Base-by-base conservation (phyloP, 192 early-diverging fungal genomes). In the Backusella macrospora region DNA sequence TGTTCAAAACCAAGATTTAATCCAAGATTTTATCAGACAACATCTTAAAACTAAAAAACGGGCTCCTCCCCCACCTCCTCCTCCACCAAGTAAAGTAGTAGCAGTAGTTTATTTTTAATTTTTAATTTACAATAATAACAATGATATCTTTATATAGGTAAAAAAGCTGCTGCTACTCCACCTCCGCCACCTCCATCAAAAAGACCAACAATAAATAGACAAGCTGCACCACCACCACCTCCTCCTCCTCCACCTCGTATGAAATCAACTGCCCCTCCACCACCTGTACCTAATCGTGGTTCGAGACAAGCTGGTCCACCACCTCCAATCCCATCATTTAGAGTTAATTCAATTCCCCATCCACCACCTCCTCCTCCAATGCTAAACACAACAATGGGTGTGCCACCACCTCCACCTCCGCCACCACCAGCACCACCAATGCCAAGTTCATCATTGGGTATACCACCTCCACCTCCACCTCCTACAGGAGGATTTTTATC, bases 21-120 rank as follows among this genome's bases (percentile, higher is more conserved):
- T 94, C 43, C 78, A 86, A 47, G 68, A 89, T 37, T 92, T 91
- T 83, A 82, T 94, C 9, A 78, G 86, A 43, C 78, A 88, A 68
- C 86, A 86, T 65, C 86, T 29, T 47, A 76, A 63, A 0, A 68
- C n/a, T 15, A 45, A 68, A 47, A 42, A 68, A 29, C 18, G 18
- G 1, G 14, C 4, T 12, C 52, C 52, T 23, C 21, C 52, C 4
- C 52, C 52, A 23, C 52, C 52, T 21, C 52, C 52, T 12, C 52
- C 21, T 59, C 13, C 14, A 46, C 13, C 14, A 46, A 10, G 45
- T 46, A 59, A 59, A 34, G 29, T 34, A 34, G 29, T 34, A 34
- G 29, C n/a, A n/a, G n/a, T n/a, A n/a, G n/a, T n/a, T n/a, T n/a
- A 34, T 34, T 34, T 2, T 34, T 34, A 1, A 34, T 0, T 10